Conservation (phyloP, 2,329 filamentous ascomycete species). For the Gaeumannomyces sp. region DNA sequence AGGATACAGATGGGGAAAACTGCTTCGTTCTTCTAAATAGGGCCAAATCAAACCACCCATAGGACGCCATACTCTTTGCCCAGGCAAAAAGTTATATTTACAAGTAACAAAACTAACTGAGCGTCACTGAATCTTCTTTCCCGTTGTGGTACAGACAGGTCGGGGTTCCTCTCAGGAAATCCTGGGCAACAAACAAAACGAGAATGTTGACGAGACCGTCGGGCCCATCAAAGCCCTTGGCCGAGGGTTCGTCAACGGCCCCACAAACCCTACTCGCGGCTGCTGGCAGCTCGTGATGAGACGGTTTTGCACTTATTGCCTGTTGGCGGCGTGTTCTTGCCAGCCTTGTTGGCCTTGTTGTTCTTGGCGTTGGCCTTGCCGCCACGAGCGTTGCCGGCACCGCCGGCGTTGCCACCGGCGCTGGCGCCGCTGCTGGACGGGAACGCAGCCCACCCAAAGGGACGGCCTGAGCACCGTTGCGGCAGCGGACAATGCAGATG, state of each 20-base stretch:
- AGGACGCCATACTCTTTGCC: neutral
- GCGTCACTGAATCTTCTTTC: neutral
- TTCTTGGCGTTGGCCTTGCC: neutral
- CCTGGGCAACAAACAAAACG: neutral
- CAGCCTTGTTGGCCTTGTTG: constrained; percentile 2
- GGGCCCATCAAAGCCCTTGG: too few relatives aligned
- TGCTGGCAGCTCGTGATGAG: too few relatives aligned
- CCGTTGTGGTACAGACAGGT: neutral
- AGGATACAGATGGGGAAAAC: neutral
- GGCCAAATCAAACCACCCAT: neutral
- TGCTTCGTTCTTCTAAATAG: neutral
- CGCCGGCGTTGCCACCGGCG: neutral
- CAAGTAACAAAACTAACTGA: neutral
- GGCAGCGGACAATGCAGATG: constrained; percentile 52
- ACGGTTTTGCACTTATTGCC: too few relatives aligned
- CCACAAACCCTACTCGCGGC: too few relatives aligned
- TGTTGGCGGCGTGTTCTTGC: neutral
- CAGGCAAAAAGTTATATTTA: neutral
- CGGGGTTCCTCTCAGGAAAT: neutral
- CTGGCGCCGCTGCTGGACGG: constrained; percentile 40
- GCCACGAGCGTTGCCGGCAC: too few relatives aligned
- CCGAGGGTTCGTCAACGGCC: too few relatives aligned
- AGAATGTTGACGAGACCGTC: too few relatives aligned
- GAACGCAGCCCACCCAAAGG: constrained; percentile 47
- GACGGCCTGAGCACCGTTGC: constrained; percentile 41